Percentiles rank a stretch among this genome's conserved stretches.
phyloP scores from a whole-genome alignment of 345 rosid genomes.

The Brassica nigra region DNA sequence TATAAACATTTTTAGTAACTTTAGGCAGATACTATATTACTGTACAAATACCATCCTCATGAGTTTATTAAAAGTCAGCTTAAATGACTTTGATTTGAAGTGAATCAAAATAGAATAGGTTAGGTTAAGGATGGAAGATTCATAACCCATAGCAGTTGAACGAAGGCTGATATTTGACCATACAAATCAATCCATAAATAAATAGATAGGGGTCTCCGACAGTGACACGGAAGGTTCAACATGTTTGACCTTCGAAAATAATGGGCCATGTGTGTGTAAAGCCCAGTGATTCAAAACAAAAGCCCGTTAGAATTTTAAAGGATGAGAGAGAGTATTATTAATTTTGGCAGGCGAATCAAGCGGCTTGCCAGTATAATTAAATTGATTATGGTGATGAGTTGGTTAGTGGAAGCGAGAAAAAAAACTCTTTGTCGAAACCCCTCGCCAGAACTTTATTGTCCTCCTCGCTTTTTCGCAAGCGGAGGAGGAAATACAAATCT shows the following conservation, averaged over 20 bases:
- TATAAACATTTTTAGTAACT: neutral
- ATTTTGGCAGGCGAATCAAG: slow-evolving; percentile 3
- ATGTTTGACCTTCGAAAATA: neutral
- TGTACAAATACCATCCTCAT: neutral
- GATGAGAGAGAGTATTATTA: neutral
- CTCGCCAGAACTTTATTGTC: slow-evolving; percentile 6
- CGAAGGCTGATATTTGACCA: slow-evolving; percentile 21
- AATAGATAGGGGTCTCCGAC: neutral
- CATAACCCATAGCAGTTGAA: slow-evolving; percentile 25
- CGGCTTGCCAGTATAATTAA: neutral
- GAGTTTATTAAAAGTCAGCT: neutral
- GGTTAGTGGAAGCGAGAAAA: neutral
- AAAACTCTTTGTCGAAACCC: slow-evolving; percentile 5
- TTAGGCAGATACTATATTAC: neutral
- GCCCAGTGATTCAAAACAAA: neutral
- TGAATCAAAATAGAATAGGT: slow-evolving; percentile 33
- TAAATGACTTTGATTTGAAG: slow-evolving; percentile 31
- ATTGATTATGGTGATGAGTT: slow-evolving; percentile 13
- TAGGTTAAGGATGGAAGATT: slow-evolving; percentile 17
- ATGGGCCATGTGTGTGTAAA: slow-evolving; percentile 5
- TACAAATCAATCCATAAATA: neutral
- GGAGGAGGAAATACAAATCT: neutral
- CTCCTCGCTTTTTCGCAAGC: slow-evolving; percentile 19
- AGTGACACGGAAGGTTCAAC: neutral
- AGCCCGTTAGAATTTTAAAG: slow-evolving; percentile 8